Conservation (phyloP, 2,329 filamentous ascomycete species). For the Elsinoe ampelina region DNA sequence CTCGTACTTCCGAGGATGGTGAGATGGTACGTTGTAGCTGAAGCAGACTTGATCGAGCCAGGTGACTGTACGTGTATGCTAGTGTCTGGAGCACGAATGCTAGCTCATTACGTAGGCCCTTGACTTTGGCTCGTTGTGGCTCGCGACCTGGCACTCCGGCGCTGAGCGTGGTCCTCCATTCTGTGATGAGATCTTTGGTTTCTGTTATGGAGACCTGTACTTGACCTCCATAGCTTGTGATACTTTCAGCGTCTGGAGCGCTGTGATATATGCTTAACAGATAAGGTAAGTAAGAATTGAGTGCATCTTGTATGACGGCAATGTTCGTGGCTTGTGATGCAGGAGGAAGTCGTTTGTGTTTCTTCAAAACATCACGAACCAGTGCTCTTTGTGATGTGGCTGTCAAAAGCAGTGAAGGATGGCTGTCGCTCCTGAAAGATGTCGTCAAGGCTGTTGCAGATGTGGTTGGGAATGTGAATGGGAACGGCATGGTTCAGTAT, state of each 20-base stretch:
- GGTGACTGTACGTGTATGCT: slow-evolving; percentile 62
- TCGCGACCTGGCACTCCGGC: slow-evolving; percentile 56
- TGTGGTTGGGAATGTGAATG: slow-evolving; percentile 80
- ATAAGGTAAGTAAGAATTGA: slow-evolving; percentile 76
- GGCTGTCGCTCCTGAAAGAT: slow-evolving; percentile 67
- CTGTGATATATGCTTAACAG: slow-evolving; percentile 68
- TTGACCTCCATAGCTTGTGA: slow-evolving; percentile 8
- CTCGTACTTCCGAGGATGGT: slow-evolving; percentile 56
- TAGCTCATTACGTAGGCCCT: slow-evolving; percentile 72
- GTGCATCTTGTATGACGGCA: slow-evolving; percentile 54
- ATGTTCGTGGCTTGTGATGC: slow-evolving; percentile 63
- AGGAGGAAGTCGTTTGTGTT: slow-evolving; percentile 75
- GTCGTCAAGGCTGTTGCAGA: slow-evolving; percentile 75
- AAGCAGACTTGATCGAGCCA: slow-evolving; percentile 63
- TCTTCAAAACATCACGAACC: slow-evolving; percentile 74
- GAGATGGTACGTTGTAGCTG: slow-evolving; percentile 60
- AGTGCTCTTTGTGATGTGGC: slow-evolving; percentile 78
- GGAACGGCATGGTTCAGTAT: slow-evolving; percentile 65
- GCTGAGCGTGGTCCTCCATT: slow-evolving; percentile 76
- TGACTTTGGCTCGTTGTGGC: slow-evolving; percentile 56
- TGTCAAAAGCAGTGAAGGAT: slow-evolving; percentile 77
- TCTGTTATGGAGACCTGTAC: slow-evolving; percentile 52
- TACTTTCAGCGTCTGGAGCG: slow-evolving; percentile 41
- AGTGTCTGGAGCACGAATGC: slow-evolving; percentile 69
- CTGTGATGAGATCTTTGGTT: slow-evolving; percentile 45